Conservation (phyloP, 202 grass and related monocot species). For the Digitaria exilis region DNA sequence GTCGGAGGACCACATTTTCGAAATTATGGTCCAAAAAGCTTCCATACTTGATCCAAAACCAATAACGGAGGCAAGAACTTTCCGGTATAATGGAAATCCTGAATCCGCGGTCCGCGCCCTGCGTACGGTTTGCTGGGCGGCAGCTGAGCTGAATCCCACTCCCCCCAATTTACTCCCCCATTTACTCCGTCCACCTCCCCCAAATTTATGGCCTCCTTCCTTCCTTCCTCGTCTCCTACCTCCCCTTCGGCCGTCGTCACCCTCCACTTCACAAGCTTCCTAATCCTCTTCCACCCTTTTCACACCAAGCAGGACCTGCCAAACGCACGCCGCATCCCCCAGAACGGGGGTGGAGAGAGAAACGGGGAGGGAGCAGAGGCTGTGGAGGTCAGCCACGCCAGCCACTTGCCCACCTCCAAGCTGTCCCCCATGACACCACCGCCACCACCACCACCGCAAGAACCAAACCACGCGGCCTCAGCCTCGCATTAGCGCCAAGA, state of each 20-base stretch:
- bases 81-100: background rate
- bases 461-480: background rate
- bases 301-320: conserved; percentile 29
- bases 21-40: background rate
- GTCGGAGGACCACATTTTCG: background rate
- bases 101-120: background rate
- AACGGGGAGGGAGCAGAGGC: background rate
- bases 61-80: no score
- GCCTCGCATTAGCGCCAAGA: conserved; percentile 27
- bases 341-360: background rate
- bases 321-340: conserved; percentile 27
- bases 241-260: background rate
- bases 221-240: background rate
- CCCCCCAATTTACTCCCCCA: conserved; percentile 48
- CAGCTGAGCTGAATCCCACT: conserved; percentile 12
- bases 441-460: background rate
- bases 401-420: conserved; percentile 36
- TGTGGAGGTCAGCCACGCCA: conserved; percentile 8
- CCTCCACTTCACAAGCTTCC: background rate
- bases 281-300: background rate
- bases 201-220: conserved; percentile 41
- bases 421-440: conserved; percentile 43
- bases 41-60: background rate
- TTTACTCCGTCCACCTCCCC: conserved; percentile 42
- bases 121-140: background rate